Evolutionary conservation across 148 eudicot species (phyloP), one percentile per base, ranked within the genome.

Genomic region (Mesembryanthemum crystallinum): DNA sequence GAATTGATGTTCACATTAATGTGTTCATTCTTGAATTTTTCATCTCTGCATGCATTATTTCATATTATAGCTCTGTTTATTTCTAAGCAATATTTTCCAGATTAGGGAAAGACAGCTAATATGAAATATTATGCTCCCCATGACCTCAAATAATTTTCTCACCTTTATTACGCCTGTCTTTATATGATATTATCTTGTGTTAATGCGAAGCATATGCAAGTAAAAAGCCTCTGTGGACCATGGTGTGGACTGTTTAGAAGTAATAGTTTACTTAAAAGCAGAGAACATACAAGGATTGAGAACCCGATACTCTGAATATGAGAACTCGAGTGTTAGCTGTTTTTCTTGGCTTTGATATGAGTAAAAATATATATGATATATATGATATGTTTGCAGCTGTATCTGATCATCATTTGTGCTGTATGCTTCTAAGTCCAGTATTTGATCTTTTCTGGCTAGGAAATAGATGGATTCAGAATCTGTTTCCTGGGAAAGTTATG

Each of bases 341-440:
- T 73, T 73, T 42, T 9, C n/a, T 23, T 45, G 57, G 7, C 42
- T 37, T 24, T 25, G 51, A 28, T 33, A 3, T 64, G 30, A 20
- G 14, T 21, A 20, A 54, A 10, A 13, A 59, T 18, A 43, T 23
- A 76, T 27, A 33, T 69, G 23, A 54, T 76, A 60, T 25, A n/a
- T 49, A 55, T 39, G 64, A 69, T 57, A 30, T 9, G 15, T 23
- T 21, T 43, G 49, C 29, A 35, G 69, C 60, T 20, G 32, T 42
- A 23, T 24, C 32, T 64, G 62, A 13, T 58, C n/a, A 17, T 77
- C 68, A 29, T n/a, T 55, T 27, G 25, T 51, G 76, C 69, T 51
- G 18, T 7, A 51, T 25, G 61, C 17, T 72, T 10, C 15, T 47
- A 29, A 17, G 15, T 29, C 29, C 4, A 7, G 11, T n/a, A 21